These are phyloP conservation scores for Penicillium argentinense DNA, from an alignment of 495 filamentous ascomycete genomes.

Conservation along the genomic window DNA sequence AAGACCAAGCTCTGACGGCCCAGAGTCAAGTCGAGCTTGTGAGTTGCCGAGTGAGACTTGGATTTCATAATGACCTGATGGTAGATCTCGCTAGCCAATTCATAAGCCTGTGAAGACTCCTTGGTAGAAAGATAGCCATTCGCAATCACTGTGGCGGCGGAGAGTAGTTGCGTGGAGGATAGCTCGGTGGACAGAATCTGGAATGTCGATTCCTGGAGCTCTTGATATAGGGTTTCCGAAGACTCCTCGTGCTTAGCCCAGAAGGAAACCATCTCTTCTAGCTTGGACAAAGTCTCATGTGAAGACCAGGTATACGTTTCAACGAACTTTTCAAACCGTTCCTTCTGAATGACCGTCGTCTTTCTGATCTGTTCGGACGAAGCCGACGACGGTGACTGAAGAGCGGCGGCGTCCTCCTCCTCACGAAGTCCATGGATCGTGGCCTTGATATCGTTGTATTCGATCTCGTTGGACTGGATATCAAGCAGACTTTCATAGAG, in stretches of 20 bases:
- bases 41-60: conserved; percentile 15
- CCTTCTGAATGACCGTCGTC: conserved; percentile 23
- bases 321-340: conserved; percentile 28
- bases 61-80: conserved; percentile 34
- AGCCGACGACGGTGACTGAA: conserved; percentile 18
- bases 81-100: conserved; percentile 36
- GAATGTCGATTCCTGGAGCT: conserved; percentile 34
- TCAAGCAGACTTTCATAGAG: conserved; percentile 34
- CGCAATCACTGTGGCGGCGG: conserved; percentile 34
- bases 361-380: conserved; percentile 25
- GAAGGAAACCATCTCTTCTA: conserved; percentile 33
- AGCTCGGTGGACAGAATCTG: conserved; percentile 32
- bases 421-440: conserved; percentile 39
- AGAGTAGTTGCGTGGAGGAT: conserved; percentile 25
- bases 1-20: conserved; percentile 38
- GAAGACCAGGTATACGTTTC: conserved; percentile 37
- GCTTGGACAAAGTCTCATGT: conserved; percentile 33
- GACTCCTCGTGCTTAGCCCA: conserved; percentile 29
- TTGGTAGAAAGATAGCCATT: conserved; percentile 31
- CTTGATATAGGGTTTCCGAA: conserved; percentile 13
- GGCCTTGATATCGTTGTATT: conserved; percentile 31
- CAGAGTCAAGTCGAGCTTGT: conserved; percentile 25
- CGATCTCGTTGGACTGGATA: conserved; percentile 27
- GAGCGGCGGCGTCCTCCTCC: conserved; percentile 27
- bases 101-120: conserved; percentile 28